Evolutionary conservation across 202 grass and related monocot genomes (phyloP).

Genomic region (Dendrocalamus latiflorus): DNA sequence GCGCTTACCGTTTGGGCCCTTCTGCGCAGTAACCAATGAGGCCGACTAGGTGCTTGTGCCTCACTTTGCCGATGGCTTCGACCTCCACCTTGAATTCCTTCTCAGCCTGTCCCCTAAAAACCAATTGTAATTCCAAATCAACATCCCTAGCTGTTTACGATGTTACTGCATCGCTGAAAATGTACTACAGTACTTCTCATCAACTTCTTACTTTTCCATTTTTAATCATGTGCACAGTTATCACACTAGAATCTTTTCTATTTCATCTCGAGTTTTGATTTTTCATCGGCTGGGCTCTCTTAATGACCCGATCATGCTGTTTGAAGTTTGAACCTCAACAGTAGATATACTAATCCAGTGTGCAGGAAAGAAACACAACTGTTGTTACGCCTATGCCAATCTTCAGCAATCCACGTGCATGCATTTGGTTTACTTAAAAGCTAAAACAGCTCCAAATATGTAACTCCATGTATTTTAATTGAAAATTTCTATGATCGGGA

Average conservation of each 20-base stretch:
- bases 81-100: constrained; percentile 99
- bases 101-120: constrained; percentile 84
- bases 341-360: not conserved
- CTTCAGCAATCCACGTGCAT: constrained; percentile 24
- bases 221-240: not conserved
- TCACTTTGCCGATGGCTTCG: constrained; percentile 88
- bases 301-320: not conserved
- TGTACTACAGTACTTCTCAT: not conserved
- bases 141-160: not conserved
- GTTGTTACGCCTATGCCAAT: constrained; percentile 9
- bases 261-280: not conserved
- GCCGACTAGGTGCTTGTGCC: constrained; percentile 88
- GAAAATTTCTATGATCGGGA: constrained; percentile 1
- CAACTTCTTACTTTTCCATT: not conserved
- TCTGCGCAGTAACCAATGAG: constrained; percentile 90
- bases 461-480: not conserved
- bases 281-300: not conserved
- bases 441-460: constrained; percentile 26
- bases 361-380: constrained; percentile 30
- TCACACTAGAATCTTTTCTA: not conserved
- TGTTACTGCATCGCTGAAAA: not conserved
- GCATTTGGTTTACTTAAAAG: constrained; percentile 42
- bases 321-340: not conserved
- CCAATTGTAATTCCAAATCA: not conserved
- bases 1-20: constrained; percentile 67